Evolutionary conservation across 2,329 filamentous ascomycete genomes (phyloP).

Genomic region (Ascochyta lentis): DNA sequence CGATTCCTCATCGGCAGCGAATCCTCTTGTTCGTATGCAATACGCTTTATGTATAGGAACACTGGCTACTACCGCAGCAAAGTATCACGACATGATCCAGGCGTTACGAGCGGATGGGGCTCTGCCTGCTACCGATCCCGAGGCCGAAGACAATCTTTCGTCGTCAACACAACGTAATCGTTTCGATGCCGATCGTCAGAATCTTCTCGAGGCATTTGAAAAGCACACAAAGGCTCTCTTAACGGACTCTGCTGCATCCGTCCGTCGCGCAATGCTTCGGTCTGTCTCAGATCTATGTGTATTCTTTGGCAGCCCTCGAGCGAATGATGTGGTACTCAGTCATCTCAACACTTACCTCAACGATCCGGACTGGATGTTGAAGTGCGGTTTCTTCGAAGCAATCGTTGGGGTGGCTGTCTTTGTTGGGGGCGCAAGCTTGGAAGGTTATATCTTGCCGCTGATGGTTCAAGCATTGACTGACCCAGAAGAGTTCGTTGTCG

Average conservation of each 20-base stretch:
- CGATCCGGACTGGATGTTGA: constrained; percentile 93
- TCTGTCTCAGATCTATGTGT: constrained; percentile 92
- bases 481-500: constrained; percentile 90
- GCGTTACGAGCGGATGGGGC: constrained; percentile 84
- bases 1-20: constrained; percentile 55
- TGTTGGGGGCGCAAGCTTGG: constrained; percentile 84
- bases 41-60: constrained; percentile 93
- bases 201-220: constrained; percentile 85
- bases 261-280: constrained; percentile 86
- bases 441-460: constrained; percentile 93
- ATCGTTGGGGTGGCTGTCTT: constrained; percentile 93
- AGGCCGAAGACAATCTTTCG: constrained; percentile 76
- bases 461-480: constrained; percentile 96
- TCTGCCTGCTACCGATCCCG: constrained; percentile 76
- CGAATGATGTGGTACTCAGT: constrained; percentile 94
- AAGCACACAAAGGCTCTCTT: constrained; percentile 86
- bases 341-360: constrained; percentile 98
- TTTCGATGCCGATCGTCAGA: constrained; percentile 84
- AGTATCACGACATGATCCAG: constrained; percentile 89
- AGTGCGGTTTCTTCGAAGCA: constrained; percentile 95
- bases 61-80: constrained; percentile 81
- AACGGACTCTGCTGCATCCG: constrained; percentile 83
- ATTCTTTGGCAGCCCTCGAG: constrained; percentile 90
- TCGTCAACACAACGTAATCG: constrained; percentile 77
- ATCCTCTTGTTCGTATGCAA: constrained; percentile 79